A percentile compares a stretch with the other conserved stretches of the same genome.
phyloP scores from a whole-genome alignment of 2,329 filamentous ascomycete genomes.

The Nigrograna mackinnonii region DNA sequence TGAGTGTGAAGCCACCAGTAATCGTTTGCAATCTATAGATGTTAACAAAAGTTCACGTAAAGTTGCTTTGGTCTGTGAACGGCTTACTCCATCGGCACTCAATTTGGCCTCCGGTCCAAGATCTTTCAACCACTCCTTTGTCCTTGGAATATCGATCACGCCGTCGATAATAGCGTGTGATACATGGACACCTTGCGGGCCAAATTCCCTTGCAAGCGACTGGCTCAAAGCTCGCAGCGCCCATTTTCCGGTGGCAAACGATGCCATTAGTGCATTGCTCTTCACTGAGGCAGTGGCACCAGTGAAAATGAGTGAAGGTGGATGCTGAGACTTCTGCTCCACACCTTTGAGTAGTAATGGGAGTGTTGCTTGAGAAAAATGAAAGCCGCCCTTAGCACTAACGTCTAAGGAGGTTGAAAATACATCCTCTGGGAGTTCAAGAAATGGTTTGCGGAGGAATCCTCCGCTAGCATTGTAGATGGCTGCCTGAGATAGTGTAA shows the following conservation, averaged over 20 bases:
- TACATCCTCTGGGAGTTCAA: constrained; percentile 63
- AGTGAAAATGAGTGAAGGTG: constrained; percentile 82
- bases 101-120: constrained; percentile 69
- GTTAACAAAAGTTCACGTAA: too few relatives aligned
- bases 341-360: constrained; percentile 71
- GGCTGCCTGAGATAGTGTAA: constrained; percentile 52
- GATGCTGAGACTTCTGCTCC: constrained; percentile 55
- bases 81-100: constrained; percentile 70
- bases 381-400: constrained; percentile 65
- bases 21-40: constrained; percentile 73
- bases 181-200: constrained; percentile 81
- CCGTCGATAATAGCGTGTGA: constrained; percentile 83
- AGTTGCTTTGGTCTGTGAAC: too few relatives aligned
- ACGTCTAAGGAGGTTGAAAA: constrained; percentile 57
- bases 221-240: constrained; percentile 75
- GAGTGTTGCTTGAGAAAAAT: constrained; percentile 73
- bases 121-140: constrained; percentile 62
- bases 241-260: constrained; percentile 81
- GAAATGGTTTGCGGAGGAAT: constrained; percentile 62
- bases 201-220: constrained; percentile 80
- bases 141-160: constrained; percentile 78
- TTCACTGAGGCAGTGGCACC: constrained; percentile 82
- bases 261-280: constrained; percentile 68
- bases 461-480: constrained; percentile 70
- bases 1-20: constrained; percentile 88